Percentiles rank a stretch among this genome's conserved stretches.
Evolutionary conservation across 352 stramenopile genomes (phyloP).

Genomic region (Blastocystis sp.): DNA sequence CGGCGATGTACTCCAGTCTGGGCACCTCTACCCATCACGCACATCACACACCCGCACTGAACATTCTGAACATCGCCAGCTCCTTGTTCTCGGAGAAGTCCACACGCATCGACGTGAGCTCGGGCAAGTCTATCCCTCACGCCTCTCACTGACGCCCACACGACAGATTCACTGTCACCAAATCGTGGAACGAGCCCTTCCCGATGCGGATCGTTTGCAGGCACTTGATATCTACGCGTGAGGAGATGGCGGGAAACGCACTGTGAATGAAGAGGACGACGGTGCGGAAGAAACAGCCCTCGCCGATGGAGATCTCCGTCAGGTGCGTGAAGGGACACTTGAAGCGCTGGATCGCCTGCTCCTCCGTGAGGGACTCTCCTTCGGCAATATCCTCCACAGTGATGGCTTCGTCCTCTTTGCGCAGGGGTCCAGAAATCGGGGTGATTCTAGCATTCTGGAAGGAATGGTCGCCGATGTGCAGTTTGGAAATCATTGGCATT

Average conservation of each 20-base stretch:
- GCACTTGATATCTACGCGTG: neutral
- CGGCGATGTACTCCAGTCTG: neutral
- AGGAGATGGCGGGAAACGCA: neutral
- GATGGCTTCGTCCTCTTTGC: neutral
- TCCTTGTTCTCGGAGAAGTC: neutral
- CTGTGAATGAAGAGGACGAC: constrained; percentile 10
- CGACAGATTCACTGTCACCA: neutral
- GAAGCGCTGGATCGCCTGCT: neutral
- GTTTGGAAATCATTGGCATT: neutral
- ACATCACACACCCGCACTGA: neutral
- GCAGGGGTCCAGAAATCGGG: neutral
- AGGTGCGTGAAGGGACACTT: neutral
- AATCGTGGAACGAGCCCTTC: neutral
- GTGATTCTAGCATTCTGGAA: neutral
- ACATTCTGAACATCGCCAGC: neutral
- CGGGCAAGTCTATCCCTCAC: neutral
- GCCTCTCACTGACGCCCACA: neutral
- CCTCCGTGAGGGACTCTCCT: neutral
- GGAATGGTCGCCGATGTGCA: neutral
- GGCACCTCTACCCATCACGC: neutral
- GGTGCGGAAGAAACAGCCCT: constrained; percentile 31
- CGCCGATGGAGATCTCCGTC: neutral
- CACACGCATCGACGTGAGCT: neutral
- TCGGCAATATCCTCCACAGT: neutral
- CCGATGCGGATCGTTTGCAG: neutral